Base-by-base conservation (phyloP, 1,284 basidiomycete species). In the Stereum hirsutum region DNA sequence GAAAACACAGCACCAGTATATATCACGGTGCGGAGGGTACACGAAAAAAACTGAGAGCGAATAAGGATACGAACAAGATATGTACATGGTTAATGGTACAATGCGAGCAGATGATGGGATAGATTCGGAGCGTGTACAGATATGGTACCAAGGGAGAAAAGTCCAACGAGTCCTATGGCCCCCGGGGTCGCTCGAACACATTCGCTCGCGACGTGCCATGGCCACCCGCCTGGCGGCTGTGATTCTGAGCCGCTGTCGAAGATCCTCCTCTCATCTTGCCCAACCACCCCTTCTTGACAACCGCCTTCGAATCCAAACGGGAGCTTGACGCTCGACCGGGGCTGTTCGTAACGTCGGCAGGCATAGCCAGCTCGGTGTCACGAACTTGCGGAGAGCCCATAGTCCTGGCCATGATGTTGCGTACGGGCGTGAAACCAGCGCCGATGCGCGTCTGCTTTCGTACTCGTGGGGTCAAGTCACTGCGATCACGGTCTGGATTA, bases 371-470 rank as follows among this genome's bases (percentile, higher is more conserved):
- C 2, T 54, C 41, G 6, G 55, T 28, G 2, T 52, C 37, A n/a
- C 52, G 56, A 3, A 52, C 45, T 28, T 57, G 56, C 12, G 56
- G 53, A 28, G 65, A 54, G 27, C 57, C 46, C 19, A 59, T 56
- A 8, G 69, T 65, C 43, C 71, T 71, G 41, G 54, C 44, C 24
- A 55, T 59, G 34, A 68, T 64, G 46, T 69, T 66, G 17, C 84
- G 74, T 21, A 76, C 67, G 5, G 85, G 85, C 2, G 84, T 88
- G 56, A 88, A 88, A 3, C 84, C 78, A 7, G 74, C 67, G n/a
- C n/a, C n/a, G n/a, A n/a, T 41, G 21, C 80, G 74, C 36, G 74
- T 59, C 42, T 66, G 71, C 46, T 72, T 78, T 39, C 78, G 52
- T 42, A 73, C 68, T 49, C 75, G 46, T 76, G 72, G 26, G 71